Evolutionary conservation across 768 basidiomycete species (phyloP).

Genomic region (Mycena amicta): DNA sequence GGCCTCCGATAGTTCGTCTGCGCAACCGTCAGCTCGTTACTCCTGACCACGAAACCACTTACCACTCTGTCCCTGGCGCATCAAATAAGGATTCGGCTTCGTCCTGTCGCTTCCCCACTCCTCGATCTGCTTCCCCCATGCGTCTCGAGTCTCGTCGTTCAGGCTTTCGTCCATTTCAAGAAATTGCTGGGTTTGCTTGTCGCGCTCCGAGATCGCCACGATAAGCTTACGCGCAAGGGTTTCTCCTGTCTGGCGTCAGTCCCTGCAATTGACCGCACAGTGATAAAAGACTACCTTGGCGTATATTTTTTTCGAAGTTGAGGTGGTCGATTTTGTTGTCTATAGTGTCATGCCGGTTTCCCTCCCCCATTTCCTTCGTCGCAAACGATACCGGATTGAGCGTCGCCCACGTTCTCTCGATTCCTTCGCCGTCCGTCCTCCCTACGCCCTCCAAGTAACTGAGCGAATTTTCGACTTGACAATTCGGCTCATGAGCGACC

Average conservation of each 20-base stretch:
- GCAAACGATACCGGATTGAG: slow-evolving; percentile 27
- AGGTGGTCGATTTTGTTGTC: slow-evolving; percentile 28
- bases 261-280: too few species aligned
- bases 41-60: too few species aligned
- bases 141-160: not conserved
- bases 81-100: slow-evolving; percentile 1
- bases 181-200: not conserved
- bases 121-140: slow-evolving; percentile 4
- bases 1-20: not conserved
- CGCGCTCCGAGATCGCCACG: slow-evolving; percentile 12
- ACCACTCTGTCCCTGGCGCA: not conserved
- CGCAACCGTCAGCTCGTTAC: too few species aligned
- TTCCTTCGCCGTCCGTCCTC: slow-evolving; percentile 34
- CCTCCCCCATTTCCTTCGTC: slow-evolving; percentile 36
- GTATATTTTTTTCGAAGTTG: slow-evolving; percentile 19
- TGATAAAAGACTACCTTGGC: not conserved
- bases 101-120: slow-evolving; percentile 2
- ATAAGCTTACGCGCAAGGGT: slow-evolving; percentile 1
- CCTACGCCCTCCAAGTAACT: slow-evolving; percentile 20
- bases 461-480: slow-evolving; percentile 12
- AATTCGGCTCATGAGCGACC: slow-evolving; percentile 6
- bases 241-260: not conserved
- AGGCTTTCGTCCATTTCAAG: slow-evolving; percentile 1
- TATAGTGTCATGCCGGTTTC: slow-evolving; percentile 27
- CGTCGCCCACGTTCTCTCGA: slow-evolving; percentile 33